Conservation (phyloP, 208 protist species). For the Angomonas ambiguus region DNA sequence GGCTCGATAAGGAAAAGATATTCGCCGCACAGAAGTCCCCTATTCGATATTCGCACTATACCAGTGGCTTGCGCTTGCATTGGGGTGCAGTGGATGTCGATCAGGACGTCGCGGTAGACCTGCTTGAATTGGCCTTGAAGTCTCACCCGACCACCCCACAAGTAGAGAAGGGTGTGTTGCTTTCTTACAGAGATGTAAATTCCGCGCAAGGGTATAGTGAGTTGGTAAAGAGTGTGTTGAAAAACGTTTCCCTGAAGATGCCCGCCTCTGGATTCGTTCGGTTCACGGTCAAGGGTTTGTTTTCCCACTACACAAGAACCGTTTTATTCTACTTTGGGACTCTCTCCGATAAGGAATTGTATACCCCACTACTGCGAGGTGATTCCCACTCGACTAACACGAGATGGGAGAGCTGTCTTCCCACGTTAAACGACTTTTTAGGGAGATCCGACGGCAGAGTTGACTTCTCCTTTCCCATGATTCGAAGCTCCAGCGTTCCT, state of each 20-base stretch:
- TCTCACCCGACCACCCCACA: neutral
- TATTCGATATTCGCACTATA: neutral
- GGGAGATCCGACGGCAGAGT: too few species aligned
- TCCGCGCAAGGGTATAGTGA: neutral
- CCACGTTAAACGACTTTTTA: neutral
- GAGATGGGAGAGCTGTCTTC: neutral
- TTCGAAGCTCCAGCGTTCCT: too few species aligned
- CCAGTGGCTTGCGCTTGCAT: neutral
- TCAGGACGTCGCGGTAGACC: neutral
- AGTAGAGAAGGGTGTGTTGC: neutral
- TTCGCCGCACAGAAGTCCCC: neutral
- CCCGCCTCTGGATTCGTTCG: neutral
- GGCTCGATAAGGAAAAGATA: neutral
- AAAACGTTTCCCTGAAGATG: neutral
- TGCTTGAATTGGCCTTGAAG: too few species aligned
- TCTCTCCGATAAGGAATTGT: neutral
- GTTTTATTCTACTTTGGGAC: neutral
- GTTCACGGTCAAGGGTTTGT: neutral
- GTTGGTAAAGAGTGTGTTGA: neutral
- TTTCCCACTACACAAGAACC: neutral
- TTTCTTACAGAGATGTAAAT: neutral
- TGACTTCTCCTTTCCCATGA: too few species aligned
- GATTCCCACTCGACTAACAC: neutral
- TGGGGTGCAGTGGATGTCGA: neutral
- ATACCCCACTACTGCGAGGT: neutral